Evolutionary conservation across 768 basidiomycete genomes (phyloP), one percentile per base, ranked within the genome.

Genomic region (Sutorius australiensis): DNA sequence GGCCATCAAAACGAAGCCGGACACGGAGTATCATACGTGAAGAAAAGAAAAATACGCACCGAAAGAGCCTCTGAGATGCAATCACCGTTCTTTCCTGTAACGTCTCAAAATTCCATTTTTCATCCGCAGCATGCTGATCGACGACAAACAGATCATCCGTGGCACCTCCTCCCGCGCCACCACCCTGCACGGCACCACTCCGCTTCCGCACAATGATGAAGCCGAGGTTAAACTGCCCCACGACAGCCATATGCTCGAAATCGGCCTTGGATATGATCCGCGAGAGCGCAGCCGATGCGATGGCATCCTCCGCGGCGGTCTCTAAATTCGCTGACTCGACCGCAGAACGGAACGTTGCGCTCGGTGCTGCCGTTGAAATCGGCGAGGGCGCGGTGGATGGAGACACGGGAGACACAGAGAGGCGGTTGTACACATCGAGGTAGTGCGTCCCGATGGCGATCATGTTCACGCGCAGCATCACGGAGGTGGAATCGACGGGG

Each of bases 91-190:
- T 92, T 58, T 81, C 78, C 68, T 98, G 95, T 52, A 98, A 72
- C 1, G 82, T 89, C 75, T 98, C 97, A 65, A 98, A 98, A 67
- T 98, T 98, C 72, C 91, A 98, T 73, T 98, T 98, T 71, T 98
- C 97, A 69, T 99, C 97, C 6, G 92, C 86, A 5, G 95, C 95
- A 69, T 98, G 95, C 66, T 98, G 95, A 62, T 98, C 95, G 16
- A 98, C 80, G 56, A 99, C 93, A 72, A 98, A 98, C 38, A 99
- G 74, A 62, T 99, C 95, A 64, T 98, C 95, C 72, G 83, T 75
- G 36, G 10, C 34, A 6, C 28, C 51, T 31, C 9, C 51, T 9
- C 13, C 48, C 6, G 36, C 27, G 2, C 27, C 48, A 6, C 39
- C 31, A 2, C 27, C 39, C 19, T n/a, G 49, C 0, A n/a, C 21